phyloP scores from a whole-genome alignment of 352 stramenopile species.

The Aphanomyces invadans region DNA sequence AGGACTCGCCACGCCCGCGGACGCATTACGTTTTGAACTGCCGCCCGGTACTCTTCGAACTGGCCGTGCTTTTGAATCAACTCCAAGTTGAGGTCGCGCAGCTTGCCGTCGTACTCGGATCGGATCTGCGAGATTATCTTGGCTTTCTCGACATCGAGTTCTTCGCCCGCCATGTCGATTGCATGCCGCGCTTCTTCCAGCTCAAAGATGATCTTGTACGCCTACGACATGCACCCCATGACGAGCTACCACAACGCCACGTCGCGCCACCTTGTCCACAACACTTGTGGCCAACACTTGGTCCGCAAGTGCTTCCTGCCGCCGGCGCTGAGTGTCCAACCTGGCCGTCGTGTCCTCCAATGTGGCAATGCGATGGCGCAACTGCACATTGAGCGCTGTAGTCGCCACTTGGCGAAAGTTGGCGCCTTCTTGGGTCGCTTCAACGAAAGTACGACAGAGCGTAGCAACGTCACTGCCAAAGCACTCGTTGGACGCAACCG shows the following conservation, averaged over 20 bases:
- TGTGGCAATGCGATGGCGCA: constrained; percentile 3
- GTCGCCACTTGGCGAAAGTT: not conserved
- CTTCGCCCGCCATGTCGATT: constrained; percentile 2
- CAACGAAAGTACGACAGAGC: not conserved
- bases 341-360: not conserved
- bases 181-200: constrained; percentile 12
- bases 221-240: not conserved
- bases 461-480: not conserved
- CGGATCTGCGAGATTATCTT: constrained; percentile 38
- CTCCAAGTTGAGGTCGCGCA: constrained; percentile 43
- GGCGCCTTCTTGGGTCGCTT: not conserved
- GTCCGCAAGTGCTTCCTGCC: not conserved
- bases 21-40: constrained; percentile 35
- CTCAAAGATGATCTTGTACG: constrained; percentile 22
- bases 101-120: constrained; percentile 47
- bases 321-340: not conserved
- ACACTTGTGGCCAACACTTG: constrained; percentile 8
- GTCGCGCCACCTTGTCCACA: constrained; percentile 23
- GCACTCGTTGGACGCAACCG: not conserved
- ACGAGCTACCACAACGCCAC: not conserved
- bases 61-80: constrained; percentile 48
- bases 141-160: constrained; percentile 35
- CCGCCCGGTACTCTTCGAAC: constrained; percentile 52
- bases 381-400: not conserved
- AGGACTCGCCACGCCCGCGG: not conserved